Evolutionary conservation across 768 basidiomycete genomes (phyloP), one percentile per base, ranked within the genome.

Genomic region (Suillus spraguei): DNA sequence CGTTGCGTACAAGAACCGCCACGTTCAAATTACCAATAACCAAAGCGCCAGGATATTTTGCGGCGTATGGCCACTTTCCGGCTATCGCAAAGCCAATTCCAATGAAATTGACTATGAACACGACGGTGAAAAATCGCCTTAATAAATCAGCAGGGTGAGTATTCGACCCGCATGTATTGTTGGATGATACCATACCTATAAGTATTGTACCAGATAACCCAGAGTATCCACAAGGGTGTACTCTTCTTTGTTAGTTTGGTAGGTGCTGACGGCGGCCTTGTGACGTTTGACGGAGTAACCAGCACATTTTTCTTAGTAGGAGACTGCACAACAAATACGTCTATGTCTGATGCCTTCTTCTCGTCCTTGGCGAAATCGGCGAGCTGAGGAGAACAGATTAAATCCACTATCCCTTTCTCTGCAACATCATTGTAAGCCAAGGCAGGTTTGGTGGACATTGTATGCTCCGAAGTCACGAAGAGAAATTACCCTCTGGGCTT

Each of bases 1-100:
- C 92, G 68, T 94, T 94, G 24, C 92, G 83, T 80, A 91, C 85
- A 22, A 94, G 80, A 62, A 94, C 86, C 6, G 91, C 85, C 32
- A 84, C 76, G 67, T 87, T 84, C 55, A 94, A 74, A 67, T 94
- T 94, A 0, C 90, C 92, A 7, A 89, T 79, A 10, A 89, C 88
- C 62, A 92, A 81, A 14, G 90, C 89, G 67, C 90, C 87, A 20
- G 87, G 83, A 68, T 89, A 89, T 61, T 78, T 74, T n/a, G 79
- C 76, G 4, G 90, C 85, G 69, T 94, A 94, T 24, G 81, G 79
- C 87, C 89, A 94, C 59, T 82, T 81, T 20, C 84, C 86, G 32
- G 82, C 79, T 5, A 83, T 83, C 8, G 92, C 87, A 3, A 92
- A 76, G 39, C 82, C 71, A 35, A 94, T 70, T 3, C 83, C 88